Conservation (phyloP, 257 asterid species). For the Ajuga chamaepitys region DNA sequence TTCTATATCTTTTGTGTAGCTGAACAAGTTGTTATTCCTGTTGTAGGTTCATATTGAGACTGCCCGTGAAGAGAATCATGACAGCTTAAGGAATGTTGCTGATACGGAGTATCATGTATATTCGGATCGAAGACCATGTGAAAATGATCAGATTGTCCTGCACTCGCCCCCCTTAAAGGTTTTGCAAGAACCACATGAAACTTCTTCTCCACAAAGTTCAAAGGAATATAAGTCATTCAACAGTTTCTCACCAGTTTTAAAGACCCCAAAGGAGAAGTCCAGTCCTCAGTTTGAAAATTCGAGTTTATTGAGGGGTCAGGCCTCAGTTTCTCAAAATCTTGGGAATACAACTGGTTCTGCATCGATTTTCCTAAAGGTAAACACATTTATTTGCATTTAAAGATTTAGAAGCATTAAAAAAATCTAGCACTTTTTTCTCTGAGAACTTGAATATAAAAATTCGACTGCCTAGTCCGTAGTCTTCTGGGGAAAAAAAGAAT, state of each 20-base stretch:
- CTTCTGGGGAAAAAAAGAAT: not conserved
- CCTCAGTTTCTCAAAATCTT: slow-evolving; percentile 5
- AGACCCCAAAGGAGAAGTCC: slow-evolving; percentile 13
- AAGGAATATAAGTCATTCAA: not conserved
- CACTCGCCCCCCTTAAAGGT: slow-evolving; percentile 7
- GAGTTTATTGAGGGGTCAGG: not conserved
- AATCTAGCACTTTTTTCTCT: not conserved
- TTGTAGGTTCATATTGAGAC: slow-evolving; percentile 36
- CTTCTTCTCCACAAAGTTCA: not conserved
- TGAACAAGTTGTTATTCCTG: not conserved
- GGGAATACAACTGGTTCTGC: not conserved
- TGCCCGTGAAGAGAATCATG: not conserved
- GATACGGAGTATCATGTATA: not conserved
- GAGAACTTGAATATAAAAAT: not conserved
- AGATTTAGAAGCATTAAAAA: not conserved
- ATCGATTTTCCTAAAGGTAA: slow-evolving; percentile 20
- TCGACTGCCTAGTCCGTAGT: not conserved
- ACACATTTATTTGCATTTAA: not conserved
- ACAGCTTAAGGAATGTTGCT: not conserved
- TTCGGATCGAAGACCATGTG: not conserved
- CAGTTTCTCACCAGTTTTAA: slow-evolving; percentile 9
- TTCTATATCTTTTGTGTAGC: not conserved
- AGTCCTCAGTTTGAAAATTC: not conserved
- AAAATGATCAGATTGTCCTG: not conserved
- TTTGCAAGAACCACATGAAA: not conserved